Evolutionary conservation across 108 stramenopile genomes (phyloP), one percentile per base, ranked within the genome.

Genomic region (Discostella pseudostelligera): DNA sequence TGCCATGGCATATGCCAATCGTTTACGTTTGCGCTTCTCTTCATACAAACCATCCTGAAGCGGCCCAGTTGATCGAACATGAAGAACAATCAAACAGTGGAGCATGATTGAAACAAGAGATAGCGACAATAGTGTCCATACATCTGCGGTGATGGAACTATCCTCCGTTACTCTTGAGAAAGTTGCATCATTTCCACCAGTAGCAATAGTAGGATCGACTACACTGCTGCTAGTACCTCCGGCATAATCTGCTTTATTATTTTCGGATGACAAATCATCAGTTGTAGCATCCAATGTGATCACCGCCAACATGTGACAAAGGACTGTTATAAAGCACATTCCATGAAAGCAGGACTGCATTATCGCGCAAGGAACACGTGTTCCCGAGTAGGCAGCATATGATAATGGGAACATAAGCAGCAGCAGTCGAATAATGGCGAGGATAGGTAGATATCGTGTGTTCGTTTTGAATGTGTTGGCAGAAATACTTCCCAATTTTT

Each of bases 51-150:
- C 69, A 84, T 69, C 61, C 47, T 57, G 65, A 21, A 61, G 58
- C 46, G 91, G 91, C 17, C 85, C 92, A 35, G 88, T 87, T 9
- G 83, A 85, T 58, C 87, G 76, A 0, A 93, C 88, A 70, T 93
- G 92, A 12, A 84, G 63, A 21, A 93, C 76, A 48, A 93, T 59
- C n/a, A 87, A 42, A 56, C 86, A 64, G 62, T 93, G 92, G n/a
- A 84, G 78, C 8, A 81, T 29, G 17, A 67, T 85, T 4, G 84
- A 72, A 9, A 83, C 42, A 8, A 89, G 36, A 0, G 85, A 79
- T 13, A 88, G 44, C 11, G 83, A 40, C 48, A 90, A 51, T 12
- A 87, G 47, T 3, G 74, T 70, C 88, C 88, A 93, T 54, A 59
- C 63, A 44, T 79, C 39, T 16, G 51, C 56, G 32, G 26, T 32